These are phyloP conservation scores for Gynochthodes officinalis DNA, from an alignment of 257 asterid genomes.

Conservation along the genomic window DNA sequence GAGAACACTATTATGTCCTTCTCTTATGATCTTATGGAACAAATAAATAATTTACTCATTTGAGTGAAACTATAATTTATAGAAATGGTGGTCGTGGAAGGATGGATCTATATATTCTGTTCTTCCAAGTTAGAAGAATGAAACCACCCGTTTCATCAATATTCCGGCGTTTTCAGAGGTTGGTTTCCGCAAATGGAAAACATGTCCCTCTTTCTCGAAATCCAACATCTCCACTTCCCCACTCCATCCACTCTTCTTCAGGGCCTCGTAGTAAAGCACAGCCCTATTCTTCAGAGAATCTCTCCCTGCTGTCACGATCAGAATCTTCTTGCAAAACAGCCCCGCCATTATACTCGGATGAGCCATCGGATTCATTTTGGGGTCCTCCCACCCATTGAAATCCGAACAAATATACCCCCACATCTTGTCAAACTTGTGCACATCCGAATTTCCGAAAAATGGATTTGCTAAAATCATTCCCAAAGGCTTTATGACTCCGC, in stretches of 20 bases:
- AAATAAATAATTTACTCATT: too few species aligned
- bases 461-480: conserved; percentile 70
- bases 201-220: conserved; percentile 56
- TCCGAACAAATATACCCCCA: conserved; percentile 41
- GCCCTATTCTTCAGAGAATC: conserved; percentile 52
- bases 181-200: conserved; percentile 43
- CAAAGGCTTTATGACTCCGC: conserved; percentile 18
- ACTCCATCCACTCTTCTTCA: conserved; percentile 69
- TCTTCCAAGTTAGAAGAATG: too few species aligned
- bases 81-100: too few species aligned
- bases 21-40: too few species aligned
- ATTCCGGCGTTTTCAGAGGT: conserved; percentile 40
- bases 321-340: conserved; percentile 51
- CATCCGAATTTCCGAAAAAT: conserved; percentile 41
- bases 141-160: conserved; percentile 33
- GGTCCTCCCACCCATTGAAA: conserved; percentile 42
- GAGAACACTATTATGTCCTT: too few species aligned
- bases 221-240: conserved; percentile 59
- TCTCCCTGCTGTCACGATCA: conserved; percentile 50
- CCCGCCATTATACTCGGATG: conserved; percentile 44
- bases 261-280: conserved; percentile 39
- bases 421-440: conserved; percentile 27
- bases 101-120: too few species aligned
- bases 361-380: conserved; percentile 58
- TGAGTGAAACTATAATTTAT: too few species aligned